Evolutionary conservation across 257 asterid species (phyloP).

Genomic region (Penstemon eatonii): DNA sequence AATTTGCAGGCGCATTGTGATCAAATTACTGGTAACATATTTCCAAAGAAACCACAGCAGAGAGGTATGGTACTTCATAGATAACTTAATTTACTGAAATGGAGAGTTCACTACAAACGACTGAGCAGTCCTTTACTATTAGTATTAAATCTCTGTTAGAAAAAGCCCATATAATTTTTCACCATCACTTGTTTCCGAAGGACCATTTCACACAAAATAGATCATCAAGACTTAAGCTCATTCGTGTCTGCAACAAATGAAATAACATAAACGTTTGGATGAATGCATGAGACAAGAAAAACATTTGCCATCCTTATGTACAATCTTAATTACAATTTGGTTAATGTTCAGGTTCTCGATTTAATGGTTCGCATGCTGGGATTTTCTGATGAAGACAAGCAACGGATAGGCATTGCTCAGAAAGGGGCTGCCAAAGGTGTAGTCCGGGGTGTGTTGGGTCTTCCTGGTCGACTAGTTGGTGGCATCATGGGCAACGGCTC

Average conservation of each 20-base stretch:
- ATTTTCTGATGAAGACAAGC: conserved; percentile 95
- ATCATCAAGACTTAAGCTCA: background rate
- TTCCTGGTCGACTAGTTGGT: conserved; percentile 94
- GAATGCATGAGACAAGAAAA: background rate
- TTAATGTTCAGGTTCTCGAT: conserved; percentile 73
- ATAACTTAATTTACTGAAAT: background rate
- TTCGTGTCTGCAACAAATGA: background rate
- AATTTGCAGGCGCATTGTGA: conserved; percentile 90
- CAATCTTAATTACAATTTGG: background rate
- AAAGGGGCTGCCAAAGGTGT: conserved; percentile 93
- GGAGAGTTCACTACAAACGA: conserved; percentile 4
- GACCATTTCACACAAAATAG: conserved; percentile 5
- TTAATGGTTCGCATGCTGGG: conserved; percentile 98
- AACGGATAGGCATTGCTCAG: conserved; percentile 85
- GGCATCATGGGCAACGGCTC: conserved; percentile 78
- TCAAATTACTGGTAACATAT: conserved; percentile 89
- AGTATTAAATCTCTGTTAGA: background rate
- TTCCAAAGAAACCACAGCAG: conserved; percentile 97
- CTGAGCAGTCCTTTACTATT: background rate
- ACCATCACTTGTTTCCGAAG: background rate
- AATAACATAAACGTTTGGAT: background rate
- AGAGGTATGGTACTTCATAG: conserved; percentile 57
- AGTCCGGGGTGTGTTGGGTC: conserved; percentile 90
- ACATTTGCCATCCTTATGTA: background rate
- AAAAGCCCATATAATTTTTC: too few species aligned